Evolutionary conservation across 805 yeast species (phyloP).

Genomic region (Ogataea thermomethanolica): DNA sequence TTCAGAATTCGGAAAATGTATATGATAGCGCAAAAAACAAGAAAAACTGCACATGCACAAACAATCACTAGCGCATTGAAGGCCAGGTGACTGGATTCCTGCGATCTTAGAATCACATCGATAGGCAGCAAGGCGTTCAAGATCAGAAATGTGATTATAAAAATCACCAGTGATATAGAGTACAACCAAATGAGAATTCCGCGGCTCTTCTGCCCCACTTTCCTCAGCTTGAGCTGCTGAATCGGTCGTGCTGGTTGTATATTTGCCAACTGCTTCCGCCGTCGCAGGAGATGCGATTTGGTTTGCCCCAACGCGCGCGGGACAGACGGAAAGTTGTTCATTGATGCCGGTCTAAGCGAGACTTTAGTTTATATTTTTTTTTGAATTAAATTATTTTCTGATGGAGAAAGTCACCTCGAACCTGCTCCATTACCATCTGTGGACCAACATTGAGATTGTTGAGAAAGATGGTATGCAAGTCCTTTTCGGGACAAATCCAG

Average conservation of each 20-base stretch:
- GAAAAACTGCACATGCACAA: conserved; percentile 61
- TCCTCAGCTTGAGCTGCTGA: conserved; percentile 12
- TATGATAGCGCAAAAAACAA: conserved; percentile 46
- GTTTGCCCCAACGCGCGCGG: conserved; percentile 10
- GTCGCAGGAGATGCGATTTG: conserved; percentile 8
- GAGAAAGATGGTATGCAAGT: conserved; percentile 10
- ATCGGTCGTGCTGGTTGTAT: conserved; percentile 13
- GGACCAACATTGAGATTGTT: conserved; percentile 38
- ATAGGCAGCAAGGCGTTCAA: conserved; percentile 72
- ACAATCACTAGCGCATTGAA: conserved; percentile 79
- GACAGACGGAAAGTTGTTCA: conserved; percentile 4
- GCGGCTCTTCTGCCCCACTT: conserved; percentile 21
- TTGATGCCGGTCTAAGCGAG: not conserved
- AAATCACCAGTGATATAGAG: conserved; percentile 40
- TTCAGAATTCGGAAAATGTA: conserved; percentile 58
- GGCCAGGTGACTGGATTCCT: conserved; percentile 55
- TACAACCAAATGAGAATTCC: conserved; percentile 39
- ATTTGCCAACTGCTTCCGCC: conserved; percentile 4
- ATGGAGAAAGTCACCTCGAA: conserved; percentile 38
- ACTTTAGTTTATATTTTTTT: not conserved
- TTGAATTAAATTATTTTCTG: not conserved
- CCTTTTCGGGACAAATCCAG: conserved; percentile 35
- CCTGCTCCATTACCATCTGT: conserved; percentile 42
- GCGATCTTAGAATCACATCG: conserved; percentile 66
- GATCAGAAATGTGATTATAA: conserved; percentile 45